Conservation (phyloP, 169 alveolate species). For the Plasmodium fragile region DNA sequence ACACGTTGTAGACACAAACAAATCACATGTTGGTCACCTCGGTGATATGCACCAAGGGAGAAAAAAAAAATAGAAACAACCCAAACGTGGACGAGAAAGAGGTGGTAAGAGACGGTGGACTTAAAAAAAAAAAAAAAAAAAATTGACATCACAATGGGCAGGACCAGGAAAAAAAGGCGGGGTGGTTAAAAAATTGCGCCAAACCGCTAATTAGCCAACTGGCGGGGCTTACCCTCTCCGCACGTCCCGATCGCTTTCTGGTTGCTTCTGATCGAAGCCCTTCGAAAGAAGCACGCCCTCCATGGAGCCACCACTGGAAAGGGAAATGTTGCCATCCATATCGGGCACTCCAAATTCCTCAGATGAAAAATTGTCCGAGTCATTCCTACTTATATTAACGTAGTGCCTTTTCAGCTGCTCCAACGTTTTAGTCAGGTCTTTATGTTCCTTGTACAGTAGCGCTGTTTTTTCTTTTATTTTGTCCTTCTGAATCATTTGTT, state of each 20-base stretch:
- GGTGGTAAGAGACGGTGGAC: background rate
- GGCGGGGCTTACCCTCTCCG: background rate
- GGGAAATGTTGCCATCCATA: constrained; percentile 15
- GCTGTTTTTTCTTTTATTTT: constrained; percentile 51
- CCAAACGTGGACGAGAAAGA: background rate
- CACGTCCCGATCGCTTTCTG: background rate
- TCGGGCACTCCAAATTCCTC: background rate
- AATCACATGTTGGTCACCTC: background rate
- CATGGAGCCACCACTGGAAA: background rate
- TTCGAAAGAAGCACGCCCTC: background rate
- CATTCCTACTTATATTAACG: constrained; percentile 37
- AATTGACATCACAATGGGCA: background rate
- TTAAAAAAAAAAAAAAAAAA: background rate
- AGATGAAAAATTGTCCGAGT: constrained; percentile 19
- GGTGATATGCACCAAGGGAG: background rate
- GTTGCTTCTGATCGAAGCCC: background rate
- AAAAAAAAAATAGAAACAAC: background rate
- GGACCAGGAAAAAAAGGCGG: background rate
- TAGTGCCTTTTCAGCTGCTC: constrained; percentile 51
- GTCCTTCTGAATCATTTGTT: constrained; percentile 8
- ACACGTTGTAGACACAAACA: background rate
- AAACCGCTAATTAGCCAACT: background rate
- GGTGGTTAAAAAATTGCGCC: background rate
- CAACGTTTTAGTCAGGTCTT: constrained; percentile 28
- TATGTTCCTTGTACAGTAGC: constrained; percentile 44